Evolutionary conservation across 805 yeast species (phyloP).

Genomic region (Nakazawaea ishiwadae): DNA sequence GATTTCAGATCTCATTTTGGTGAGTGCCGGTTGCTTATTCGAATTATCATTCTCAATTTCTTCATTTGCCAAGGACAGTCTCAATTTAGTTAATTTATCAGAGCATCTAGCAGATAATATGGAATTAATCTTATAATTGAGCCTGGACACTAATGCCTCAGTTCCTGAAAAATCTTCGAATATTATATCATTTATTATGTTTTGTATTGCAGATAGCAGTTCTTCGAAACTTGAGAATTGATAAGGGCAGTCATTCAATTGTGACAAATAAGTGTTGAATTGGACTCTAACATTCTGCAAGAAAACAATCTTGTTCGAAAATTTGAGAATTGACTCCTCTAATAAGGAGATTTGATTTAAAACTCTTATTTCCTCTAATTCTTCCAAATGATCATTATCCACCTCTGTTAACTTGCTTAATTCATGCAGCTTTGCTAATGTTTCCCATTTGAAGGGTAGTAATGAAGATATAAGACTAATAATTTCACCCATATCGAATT

Average conservation of each 20-base stretch:
- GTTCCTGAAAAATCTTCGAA: slow-evolving; percentile 33
- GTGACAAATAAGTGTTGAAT: slow-evolving; percentile 19
- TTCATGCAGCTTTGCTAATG: slow-evolving; percentile 45
- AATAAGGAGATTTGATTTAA: slow-evolving; percentile 26
- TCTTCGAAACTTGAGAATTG: slow-evolving; percentile 14
- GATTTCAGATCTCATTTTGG: slow-evolving; percentile 28
- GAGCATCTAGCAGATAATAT: slow-evolving; percentile 26
- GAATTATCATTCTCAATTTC: no score
- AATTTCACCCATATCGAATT: slow-evolving; percentile 28
- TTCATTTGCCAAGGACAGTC: slow-evolving; percentile 6
- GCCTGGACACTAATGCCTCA: slow-evolving; percentile 22
- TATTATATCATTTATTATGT: slow-evolving; percentile 27
- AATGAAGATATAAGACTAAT: slow-evolving; percentile 30
- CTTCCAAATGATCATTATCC: slow-evolving; percentile 20
- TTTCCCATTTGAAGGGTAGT: slow-evolving; percentile 46
- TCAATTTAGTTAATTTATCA: slow-evolving; percentile 11
- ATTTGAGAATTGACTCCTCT: slow-evolving; percentile 24
- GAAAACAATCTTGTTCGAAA: slow-evolving; percentile 26
- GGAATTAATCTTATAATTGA: slow-evolving; percentile 29
- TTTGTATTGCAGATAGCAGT: slow-evolving; percentile 28
- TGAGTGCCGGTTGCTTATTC: no score
- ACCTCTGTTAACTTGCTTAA: slow-evolving; percentile 23
- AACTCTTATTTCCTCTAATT: slow-evolving; percentile 25
- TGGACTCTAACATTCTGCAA: slow-evolving; percentile 24
- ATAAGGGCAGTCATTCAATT: slow-evolving; percentile 25